Evolutionary conservation across 768 basidiomycete species (phyloP), one percentile per base, ranked within the genome.

Genomic region (Boletellus ananiceps): DNA sequence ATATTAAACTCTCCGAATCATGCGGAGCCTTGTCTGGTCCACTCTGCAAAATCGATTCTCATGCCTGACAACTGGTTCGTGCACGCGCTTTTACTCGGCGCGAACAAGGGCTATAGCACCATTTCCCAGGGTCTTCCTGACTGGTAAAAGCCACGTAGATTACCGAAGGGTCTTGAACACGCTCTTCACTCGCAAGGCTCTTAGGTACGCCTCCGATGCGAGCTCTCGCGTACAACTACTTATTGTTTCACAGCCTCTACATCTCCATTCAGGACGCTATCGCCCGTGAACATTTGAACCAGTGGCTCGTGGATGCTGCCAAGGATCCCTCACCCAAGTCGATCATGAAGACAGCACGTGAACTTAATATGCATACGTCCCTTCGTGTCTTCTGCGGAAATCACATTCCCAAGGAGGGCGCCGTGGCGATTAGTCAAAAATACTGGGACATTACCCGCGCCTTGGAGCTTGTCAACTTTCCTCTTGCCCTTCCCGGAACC

Each of bases 391-490:
- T 99, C 73, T 93, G 94, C 62, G 96, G 96, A 15, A 71, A 75
- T 53, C 90, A 98, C 69, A 86, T 98, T 57, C 83, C 91, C 25
- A 85, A 92, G 14, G 70, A 82, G 8, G 89, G 86, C 35, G 81
- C 84, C 21, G 63, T 70, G 14, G 89, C 92, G 64, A 93, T 99
- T 64, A 86, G 80, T 63, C 84, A 89, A 57, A 93, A 92, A 64
- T 98, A 98, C 73, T 98, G 95, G 95, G 76, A 78, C 51, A 96
- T 99, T 70, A 98, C 96, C 7, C 74, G 82, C 58, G 91, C 96
- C 3, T 85, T 99, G 36, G 92, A 99, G 66, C 86, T 99, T 47
- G 96, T 99, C 75, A 99, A 99, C 75, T 98, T 99, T 75, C 96
- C 96, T 14, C 71, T 98, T 52, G 84, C 95, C 14, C 61, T 96